phyloP scores from a whole-genome alignment of 306 rosid genomes.

The Lupinus albus region DNA sequence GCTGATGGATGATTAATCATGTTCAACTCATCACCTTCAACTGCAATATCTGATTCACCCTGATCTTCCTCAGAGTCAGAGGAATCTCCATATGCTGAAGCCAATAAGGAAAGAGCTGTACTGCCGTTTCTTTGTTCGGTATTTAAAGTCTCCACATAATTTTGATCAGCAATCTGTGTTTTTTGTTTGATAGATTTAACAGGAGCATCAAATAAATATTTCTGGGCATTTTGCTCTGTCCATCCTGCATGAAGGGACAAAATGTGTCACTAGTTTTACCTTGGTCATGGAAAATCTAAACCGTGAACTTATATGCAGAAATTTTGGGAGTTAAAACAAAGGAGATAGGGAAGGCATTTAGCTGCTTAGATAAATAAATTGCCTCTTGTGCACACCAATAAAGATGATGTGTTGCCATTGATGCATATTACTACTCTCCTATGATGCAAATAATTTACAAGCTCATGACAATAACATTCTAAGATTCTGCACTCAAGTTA shows the following conservation, averaged over 20 bases:
- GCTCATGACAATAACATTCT: background rate
- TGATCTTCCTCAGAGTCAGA: conserved; percentile 78
- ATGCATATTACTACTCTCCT: background rate
- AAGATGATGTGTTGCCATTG: background rate
- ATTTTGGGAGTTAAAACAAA: conserved; percentile 4
- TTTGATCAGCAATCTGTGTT: conserved; percentile 44
- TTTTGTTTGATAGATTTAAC: conserved; percentile 47
- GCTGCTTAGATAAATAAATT: background rate
- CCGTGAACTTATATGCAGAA: background rate
- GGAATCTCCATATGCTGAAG: conserved; percentile 68
- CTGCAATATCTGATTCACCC: conserved; percentile 46
- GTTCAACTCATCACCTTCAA: conserved; percentile 39
- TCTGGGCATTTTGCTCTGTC: conserved; percentile 40
- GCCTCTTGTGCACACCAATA: conserved; percentile 16
- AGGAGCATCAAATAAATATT: conserved; percentile 51
- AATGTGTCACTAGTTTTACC: conserved; percentile 11
- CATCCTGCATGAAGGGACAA: conserved; percentile 47
- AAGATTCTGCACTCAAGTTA: background rate
- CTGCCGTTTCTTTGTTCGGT: conserved; percentile 43
- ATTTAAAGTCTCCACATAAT: conserved; percentile 40
- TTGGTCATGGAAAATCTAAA: background rate
- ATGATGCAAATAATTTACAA: conserved; percentile 22
- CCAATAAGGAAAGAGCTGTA: conserved; percentile 74
- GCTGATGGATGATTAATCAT: conserved; percentile 43
- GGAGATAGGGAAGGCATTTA: background rate